These are phyloP conservation scores for Oryza meyeriana DNA, from an alignment of 176 grass and related monocot genomes.

Conservation along the genomic window DNA sequence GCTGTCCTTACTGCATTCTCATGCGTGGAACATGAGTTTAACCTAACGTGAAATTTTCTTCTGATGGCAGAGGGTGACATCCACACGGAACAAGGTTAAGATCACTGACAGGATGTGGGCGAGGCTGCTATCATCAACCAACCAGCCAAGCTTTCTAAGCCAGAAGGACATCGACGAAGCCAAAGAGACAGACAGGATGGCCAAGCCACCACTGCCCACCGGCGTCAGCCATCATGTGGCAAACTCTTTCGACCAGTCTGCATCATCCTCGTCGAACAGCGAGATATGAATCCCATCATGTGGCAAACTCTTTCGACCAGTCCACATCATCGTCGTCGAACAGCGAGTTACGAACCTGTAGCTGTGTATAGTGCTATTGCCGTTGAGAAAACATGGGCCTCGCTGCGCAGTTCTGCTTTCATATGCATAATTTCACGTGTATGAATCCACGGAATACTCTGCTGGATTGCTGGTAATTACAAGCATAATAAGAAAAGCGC, in stretches of 20 bases:
- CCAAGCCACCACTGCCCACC: slow-evolving; percentile 27
- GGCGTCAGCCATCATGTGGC: neutral
- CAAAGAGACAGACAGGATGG: slow-evolving; percentile 37
- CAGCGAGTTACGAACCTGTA: slow-evolving; percentile 14
- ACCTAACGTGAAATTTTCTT: neutral
- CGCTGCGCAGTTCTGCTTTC: neutral
- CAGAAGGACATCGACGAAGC: slow-evolving; percentile 55
- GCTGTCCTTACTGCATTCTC: neutral
- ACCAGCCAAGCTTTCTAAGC: slow-evolving; percentile 77
- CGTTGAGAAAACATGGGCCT: slow-evolving; percentile 10
- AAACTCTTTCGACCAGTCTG: slow-evolving; percentile 30
- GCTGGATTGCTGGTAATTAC: neutral
- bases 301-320: slow-evolving; percentile 21
- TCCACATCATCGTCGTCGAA: slow-evolving; percentile 6
- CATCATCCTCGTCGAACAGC: neutral
- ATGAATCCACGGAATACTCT: neutral
- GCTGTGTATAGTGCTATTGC: slow-evolving; percentile 1
- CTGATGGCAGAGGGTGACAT: slow-evolving; percentile 65
- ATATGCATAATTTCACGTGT: neutral
- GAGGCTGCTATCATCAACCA: slow-evolving; percentile 72
- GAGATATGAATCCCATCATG: slow-evolving; percentile 20
- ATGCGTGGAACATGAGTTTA: neutral
- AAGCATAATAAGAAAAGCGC: neutral
- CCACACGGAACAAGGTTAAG: slow-evolving; percentile 68
- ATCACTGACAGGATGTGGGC: slow-evolving; percentile 78